Evolutionary conservation across 2,329 filamentous ascomycete species (phyloP), one percentile per base, ranked within the genome.

Genomic region (Waltergamsia citrina): DNA sequence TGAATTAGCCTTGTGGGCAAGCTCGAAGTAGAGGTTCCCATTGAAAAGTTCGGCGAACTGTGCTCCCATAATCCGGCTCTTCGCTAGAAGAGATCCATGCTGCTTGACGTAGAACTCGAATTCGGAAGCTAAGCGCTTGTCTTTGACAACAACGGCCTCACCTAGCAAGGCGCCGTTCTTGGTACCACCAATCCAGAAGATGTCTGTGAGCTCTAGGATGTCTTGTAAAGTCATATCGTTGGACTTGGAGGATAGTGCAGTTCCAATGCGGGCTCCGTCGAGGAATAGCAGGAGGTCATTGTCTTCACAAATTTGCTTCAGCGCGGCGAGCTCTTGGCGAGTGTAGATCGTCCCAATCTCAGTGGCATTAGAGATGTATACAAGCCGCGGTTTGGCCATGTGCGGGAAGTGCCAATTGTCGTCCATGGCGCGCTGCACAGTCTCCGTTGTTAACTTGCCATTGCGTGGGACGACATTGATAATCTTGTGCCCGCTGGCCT

Each of bases 151-250:
- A 6, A 71, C 60, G 2, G 66, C 67, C 38, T 71, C 67, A 2
- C 67, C 67, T 4, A 71, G 52, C 4, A 71, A 42, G 0, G 65
- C 65, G 1, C 67, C 67, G 40, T 65, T 65, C 41, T 71, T 71
- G 5, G 67, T 71, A 0, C 67, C 67, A 4, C 67, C 67, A 24
- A 71, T 69, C 67, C 67, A 71, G 49, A 71, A 71, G 15, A 71
- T 65, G 35, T 71, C 67, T 0, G 62, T 66, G 26, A 67, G 42
- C 5, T 65, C 58, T 2, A 67, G 45, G 6, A 71, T 47, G 34
- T 71, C 67, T 0, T 43, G 41, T 5, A 67, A 50, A 0, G 55
- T 59, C 47, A 36, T 45, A 36, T 68, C 62, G 25, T 63, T 67
- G 16, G 45, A 48, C 8, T 25, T 46, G 0, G 65, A 63, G 2